Conservation (phyloP, 2,329 filamentous ascomycete species). For the Didymellaceae sp. region DNA sequence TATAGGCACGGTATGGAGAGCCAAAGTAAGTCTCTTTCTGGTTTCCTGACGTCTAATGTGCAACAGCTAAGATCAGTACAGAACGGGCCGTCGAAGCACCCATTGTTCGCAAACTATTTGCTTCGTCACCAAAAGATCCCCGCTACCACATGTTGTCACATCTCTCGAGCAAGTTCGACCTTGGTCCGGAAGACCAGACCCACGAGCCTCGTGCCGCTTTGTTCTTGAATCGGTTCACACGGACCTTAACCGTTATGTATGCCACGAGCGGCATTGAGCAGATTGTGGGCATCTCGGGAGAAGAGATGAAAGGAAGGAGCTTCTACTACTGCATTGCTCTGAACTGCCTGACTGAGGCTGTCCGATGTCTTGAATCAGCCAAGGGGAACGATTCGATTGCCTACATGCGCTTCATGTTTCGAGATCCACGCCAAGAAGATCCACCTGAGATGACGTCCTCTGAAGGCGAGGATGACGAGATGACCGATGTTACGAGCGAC, state of each 20-base stretch:
- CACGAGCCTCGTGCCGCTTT: constrained; percentile 84
- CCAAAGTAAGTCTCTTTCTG: constrained; percentile 67
- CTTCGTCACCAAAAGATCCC: constrained; percentile 80
- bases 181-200: constrained; percentile 60
- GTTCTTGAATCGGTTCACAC: constrained; percentile 85
- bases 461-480: constrained; percentile 57
- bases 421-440: constrained; percentile 69
- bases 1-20: constrained; percentile 73
- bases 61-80: constrained; percentile 47
- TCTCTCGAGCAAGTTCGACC: constrained; percentile 77
- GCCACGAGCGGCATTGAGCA: constrained; percentile 76
- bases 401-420: constrained; percentile 84
- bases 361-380: constrained; percentile 80
- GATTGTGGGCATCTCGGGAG: constrained; percentile 75
- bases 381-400: constrained; percentile 92
- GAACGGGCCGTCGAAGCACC: constrained; percentile 80
- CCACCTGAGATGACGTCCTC: constrained; percentile 46
- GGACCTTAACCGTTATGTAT: constrained; percentile 84
- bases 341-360: constrained; percentile 76
- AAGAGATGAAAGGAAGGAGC: constrained; percentile 74
- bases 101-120: constrained; percentile 78
- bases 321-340: constrained; percentile 89
- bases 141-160: constrained; percentile 90
- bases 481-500: constrained; percentile 57
- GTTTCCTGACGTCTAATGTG: background rate